Evolutionary conservation across 2,329 filamentous ascomycete genomes (phyloP), one percentile per base, ranked within the genome.

Genomic region (Elsinoe arachidis): DNA sequence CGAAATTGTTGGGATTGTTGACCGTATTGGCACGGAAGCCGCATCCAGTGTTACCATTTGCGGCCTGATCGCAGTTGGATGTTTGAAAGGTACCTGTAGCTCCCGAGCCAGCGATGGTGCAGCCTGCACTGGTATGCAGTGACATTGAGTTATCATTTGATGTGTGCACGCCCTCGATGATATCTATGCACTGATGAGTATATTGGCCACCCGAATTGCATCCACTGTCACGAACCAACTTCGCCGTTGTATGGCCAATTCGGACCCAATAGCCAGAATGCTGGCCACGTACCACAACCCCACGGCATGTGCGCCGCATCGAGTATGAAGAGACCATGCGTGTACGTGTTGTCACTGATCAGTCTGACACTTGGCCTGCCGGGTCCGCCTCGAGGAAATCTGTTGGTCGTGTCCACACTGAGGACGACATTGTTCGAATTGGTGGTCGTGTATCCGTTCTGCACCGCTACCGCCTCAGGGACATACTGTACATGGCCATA

Each of bases 241-340:
- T 70, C 67, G n/a, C 67, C 69, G 55, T 65, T 66, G 33, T 47
- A 51, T 9, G 66, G 69, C 69, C 70, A 70, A 53, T 66, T 76
- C 12, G 84, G 84, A n/a, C 70, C 72, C 17, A 70, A 60, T 3
- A 71, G 66, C 72, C 73, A 74, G 56, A 71, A 72, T 1, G 70
- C 70, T 2, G 73, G 72, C 72, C 73, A 74, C 10, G 69, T 70
- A 7, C 71, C 71, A 62, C 69, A 72, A 3, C 68, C 68, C 26
- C 57, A 64, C 0, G 72, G 71, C 67, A 72, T 72, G 58, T 73
- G 70, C 5, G 59, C 62, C 7, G 71, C 57, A 56, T 73, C 70
- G 19, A 73, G 61, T 35, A 73, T 63, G 63, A 73, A 73, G 1
- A 73, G 63, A 7, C 71, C 72, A 57, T 69, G 66, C 6, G 62